phyloP scores from a whole-genome alignment of 2,329 filamentous ascomycete genomes.

The Fusarium algeriense region DNA sequence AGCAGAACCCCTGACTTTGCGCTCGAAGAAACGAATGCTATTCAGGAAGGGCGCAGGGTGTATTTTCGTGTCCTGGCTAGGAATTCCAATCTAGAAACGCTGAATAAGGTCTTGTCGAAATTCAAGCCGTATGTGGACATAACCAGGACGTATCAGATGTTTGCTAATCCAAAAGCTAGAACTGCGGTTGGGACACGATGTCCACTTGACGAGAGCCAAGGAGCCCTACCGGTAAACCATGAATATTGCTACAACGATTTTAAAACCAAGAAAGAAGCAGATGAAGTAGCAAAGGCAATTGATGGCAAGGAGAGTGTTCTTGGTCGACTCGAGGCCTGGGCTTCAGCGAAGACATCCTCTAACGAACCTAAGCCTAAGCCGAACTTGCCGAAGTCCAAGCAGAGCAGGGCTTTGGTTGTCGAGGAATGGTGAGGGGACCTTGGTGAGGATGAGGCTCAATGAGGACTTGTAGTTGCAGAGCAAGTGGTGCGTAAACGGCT shows the following conservation, averaged over 20 bases:
- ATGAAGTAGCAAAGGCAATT: conserved; percentile 58
- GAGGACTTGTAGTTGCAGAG: background rate
- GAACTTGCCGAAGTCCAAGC: too few relatives aligned
- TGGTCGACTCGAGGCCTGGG: conserved; percentile 18
- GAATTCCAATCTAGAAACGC: conserved; percentile 55
- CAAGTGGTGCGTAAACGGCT: background rate
- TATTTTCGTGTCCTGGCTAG: conserved; percentile 64
- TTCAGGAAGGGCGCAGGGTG: conserved; percentile 55
- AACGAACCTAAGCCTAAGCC: background rate
- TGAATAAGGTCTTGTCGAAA: conserved; percentile 60
- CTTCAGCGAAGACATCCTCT: conserved; percentile 1
- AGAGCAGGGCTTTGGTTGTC: conserved; percentile 6
- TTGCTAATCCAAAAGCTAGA: background rate
- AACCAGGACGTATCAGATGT: fast-evolving
- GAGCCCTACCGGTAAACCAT: conserved; percentile 64
- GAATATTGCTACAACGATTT: conserved; percentile 78
- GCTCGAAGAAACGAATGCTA: conserved; percentile 44
- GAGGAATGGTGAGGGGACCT: background rate
- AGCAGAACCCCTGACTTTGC: conserved; percentile 24
- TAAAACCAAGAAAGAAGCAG: conserved; percentile 64
- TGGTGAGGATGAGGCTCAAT: conserved; percentile 4
- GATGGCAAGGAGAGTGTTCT: conserved; percentile 25
- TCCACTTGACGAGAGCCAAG: conserved; percentile 69
- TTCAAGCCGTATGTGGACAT: conserved; percentile 51
- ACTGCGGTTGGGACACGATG: conserved; percentile 62